These are phyloP conservation scores for Leersia perrieri DNA, from an alignment of 176 grass and related monocot species.

Conservation along the genomic window DNA sequence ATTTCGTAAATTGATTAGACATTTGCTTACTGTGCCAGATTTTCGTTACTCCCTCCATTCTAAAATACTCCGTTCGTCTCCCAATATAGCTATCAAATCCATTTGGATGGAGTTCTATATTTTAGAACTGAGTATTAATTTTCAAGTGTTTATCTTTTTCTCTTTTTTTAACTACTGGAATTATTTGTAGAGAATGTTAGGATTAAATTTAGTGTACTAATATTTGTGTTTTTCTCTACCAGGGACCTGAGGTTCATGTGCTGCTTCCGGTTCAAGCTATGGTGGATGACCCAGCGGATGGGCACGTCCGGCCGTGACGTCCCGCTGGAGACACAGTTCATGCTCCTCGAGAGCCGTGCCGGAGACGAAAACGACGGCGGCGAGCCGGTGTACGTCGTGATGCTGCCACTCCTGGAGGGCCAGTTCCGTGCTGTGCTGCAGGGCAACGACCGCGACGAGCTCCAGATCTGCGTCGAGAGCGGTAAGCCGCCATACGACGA, in stretches of 20 bases:
- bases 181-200: too few relatives aligned
- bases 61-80: too few relatives aligned
- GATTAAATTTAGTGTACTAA: not conserved
- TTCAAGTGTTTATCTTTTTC: too few relatives aligned
- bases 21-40: not conserved
- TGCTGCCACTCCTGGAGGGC: constrained; percentile 47
- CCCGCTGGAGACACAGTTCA: constrained; percentile 61
- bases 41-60: too few relatives aligned
- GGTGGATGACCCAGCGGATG: constrained; percentile 79
- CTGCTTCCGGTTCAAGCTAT: constrained; percentile 74
- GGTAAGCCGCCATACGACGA: constrained; percentile 3
- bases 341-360: constrained; percentile 42
- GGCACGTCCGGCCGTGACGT: constrained; percentile 48
- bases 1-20: not conserved
- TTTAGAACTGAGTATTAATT: too few relatives aligned
- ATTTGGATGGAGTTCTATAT: too few relatives aligned
- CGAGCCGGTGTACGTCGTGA: constrained; percentile 27
- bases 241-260: constrained; percentile 55
- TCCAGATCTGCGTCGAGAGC: constrained; percentile 60
- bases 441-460: constrained; percentile 47
- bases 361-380: not conserved
- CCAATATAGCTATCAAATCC: too few relatives aligned
- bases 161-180: too few relatives aligned
- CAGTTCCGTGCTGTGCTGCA: constrained; percentile 47
- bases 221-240: not conserved